These are phyloP conservation scores for Mycena polygramma DNA, from an alignment of 768 basidiomycete species.

Conservation along the genomic window DNA sequence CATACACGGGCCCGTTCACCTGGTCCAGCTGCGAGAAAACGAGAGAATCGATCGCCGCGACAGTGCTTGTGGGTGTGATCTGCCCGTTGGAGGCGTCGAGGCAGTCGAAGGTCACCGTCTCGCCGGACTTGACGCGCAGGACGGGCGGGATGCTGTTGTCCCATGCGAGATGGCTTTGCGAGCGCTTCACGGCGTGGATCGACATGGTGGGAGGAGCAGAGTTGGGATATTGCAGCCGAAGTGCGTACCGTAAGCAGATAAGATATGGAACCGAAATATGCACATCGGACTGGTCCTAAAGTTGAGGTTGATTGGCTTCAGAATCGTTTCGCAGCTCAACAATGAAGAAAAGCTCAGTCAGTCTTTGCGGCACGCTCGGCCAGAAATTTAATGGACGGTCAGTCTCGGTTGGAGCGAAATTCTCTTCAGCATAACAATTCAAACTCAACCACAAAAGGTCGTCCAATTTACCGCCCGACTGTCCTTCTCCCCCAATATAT, in stretches of 20 bases:
- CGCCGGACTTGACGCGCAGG: slow-evolving; percentile 64
- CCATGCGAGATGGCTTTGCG: slow-evolving; percentile 69
- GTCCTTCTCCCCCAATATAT: slow-evolving; percentile 51
- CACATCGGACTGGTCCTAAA: no score
- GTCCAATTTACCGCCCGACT: slow-evolving; percentile 23
- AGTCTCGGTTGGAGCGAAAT: no score
- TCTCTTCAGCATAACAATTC: no score
- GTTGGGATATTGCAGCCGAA: slow-evolving; percentile 13
- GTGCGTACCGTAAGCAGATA: not conserved
- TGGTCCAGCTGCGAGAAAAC: slow-evolving; percentile 65
- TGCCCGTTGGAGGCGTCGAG: slow-evolving; percentile 76
- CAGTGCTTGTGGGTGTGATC: slow-evolving; percentile 59
- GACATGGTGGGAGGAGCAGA: slow-evolving; percentile 46
- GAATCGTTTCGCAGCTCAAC: no score
- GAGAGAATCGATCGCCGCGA: slow-evolving; percentile 52
- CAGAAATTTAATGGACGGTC: no score
- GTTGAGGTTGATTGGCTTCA: no score
- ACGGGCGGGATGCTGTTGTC: slow-evolving; percentile 72
- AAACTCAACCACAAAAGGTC: not conserved
- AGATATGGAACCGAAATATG: no score
- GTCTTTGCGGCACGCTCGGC: no score
- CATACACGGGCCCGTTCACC: slow-evolving; percentile 71
- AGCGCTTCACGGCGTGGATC: slow-evolving; percentile 67
- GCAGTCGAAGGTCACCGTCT: slow-evolving; percentile 69
- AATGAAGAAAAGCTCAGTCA: no score